These are phyloP conservation scores for Coriolopsis trogii DNA, from an alignment of 1,284 basidiomycete species.

Conservation along the genomic window DNA sequence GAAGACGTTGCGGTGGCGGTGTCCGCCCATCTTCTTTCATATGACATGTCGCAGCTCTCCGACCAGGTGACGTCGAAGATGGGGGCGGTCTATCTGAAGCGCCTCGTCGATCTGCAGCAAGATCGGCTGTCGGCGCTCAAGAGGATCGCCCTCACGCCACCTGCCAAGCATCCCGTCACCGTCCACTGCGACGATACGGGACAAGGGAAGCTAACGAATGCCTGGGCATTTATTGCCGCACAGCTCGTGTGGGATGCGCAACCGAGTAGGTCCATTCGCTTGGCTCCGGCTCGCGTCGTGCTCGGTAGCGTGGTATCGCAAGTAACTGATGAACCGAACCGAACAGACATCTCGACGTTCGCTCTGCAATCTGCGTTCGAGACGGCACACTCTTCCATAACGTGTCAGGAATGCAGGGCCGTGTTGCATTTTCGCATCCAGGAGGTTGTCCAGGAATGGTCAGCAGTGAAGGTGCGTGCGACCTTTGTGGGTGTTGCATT, in stretches of 20 bases:
- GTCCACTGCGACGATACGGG: conserved; percentile 28
- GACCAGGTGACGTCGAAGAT: conserved; percentile 37
- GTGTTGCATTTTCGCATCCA: conserved; percentile 61
- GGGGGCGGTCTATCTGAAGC: conserved; percentile 39
- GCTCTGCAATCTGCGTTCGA: conserved; percentile 28
- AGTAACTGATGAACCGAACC: background rate
- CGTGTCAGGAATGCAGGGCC: conserved; percentile 50
- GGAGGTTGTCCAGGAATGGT: conserved; percentile 67
- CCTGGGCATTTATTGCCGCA: conserved; percentile 37
- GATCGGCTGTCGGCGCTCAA: conserved; percentile 37
- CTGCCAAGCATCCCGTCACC: conserved; percentile 32
- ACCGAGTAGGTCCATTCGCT: conserved; percentile 27
- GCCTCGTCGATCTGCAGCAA: conserved; percentile 41
- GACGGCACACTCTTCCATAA: conserved; percentile 24
- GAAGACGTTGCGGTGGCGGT: conserved; percentile 36
- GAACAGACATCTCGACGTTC: conserved; percentile 27
- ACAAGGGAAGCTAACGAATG: conserved; percentile 30
- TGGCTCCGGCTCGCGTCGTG: background rate
- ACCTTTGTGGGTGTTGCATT: background rate
- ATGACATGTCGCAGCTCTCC: conserved; percentile 31
- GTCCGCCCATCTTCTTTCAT: conserved; percentile 38
- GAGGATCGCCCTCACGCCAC: conserved; percentile 35
- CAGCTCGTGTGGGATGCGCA: conserved; percentile 36
- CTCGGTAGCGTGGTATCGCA: background rate
- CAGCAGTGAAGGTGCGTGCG: conserved; percentile 60